Conservation (phyloP, 805 yeast species). For the Ogataea wickerhamii region DNA sequence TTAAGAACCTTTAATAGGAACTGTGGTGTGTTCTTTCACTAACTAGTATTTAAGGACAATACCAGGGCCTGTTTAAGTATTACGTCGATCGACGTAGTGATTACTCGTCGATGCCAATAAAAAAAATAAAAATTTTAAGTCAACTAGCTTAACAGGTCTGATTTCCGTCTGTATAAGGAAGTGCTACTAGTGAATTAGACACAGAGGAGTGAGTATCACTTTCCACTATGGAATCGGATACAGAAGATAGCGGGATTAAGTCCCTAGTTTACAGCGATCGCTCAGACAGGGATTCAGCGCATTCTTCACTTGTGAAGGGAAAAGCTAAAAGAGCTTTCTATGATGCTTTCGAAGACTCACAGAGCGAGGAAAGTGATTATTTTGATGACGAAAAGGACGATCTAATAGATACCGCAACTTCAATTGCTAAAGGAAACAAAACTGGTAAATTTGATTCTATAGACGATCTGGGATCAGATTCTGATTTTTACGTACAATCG, state of each 20-base stretch:
- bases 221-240: no score
- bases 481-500: conserved; percentile 7
- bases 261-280: no score
- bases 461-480: conserved; percentile 6
- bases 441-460: conserved; percentile 3
- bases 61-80: no score
- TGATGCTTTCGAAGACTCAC: conserved; percentile 13
- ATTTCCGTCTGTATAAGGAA: no score
- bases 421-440: conserved; percentile 11
- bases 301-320: not conserved
- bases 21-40: no score
- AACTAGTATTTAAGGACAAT: no score
- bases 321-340: conserved; percentile 8
- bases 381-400: conserved; percentile 7
- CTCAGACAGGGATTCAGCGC: not conserved
- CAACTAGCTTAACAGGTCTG: not conserved
- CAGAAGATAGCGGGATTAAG: no score
- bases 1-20: not conserved
- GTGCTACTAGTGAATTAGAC: no score
- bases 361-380: conserved; percentile 7
- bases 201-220: no score
- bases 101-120: no score
- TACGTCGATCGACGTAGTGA: no score
- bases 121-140: no score
- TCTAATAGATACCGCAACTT: conserved; percentile 5